Conservation (phyloP, 768 basidiomycete species). For the Leccinum broughii region DNA sequence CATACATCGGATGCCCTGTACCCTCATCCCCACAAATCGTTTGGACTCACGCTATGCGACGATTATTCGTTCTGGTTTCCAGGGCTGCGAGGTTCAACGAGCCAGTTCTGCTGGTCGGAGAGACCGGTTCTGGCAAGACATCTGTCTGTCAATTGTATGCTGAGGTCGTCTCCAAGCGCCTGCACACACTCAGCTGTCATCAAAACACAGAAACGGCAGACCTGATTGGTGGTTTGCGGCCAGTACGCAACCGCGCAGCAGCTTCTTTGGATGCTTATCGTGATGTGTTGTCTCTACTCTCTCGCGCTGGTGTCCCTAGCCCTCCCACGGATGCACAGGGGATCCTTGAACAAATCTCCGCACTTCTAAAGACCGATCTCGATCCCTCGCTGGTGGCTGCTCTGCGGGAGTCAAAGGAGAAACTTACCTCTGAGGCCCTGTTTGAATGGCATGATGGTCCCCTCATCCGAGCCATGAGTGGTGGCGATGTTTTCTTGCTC, state of each 20-base stretch:
- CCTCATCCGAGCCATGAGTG: conserved; percentile 87
- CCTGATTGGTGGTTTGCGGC: conserved; percentile 89
- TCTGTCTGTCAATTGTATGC: conserved; percentile 93
- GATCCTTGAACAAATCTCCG: conserved; percentile 28
- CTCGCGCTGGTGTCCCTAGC: conserved; percentile 39
- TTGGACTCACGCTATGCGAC: conserved; percentile 94
- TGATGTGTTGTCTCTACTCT: conserved; percentile 44
- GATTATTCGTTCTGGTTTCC: conserved; percentile 80
- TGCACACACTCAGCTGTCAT: conserved; percentile 89
- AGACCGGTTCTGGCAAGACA: conserved; percentile 97
- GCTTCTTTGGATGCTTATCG: conserved; percentile 50
- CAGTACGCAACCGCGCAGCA: conserved; percentile 72
- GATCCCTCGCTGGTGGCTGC: conserved; percentile 31
- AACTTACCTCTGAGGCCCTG: conserved; percentile 63
- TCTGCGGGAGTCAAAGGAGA: conserved; percentile 44
- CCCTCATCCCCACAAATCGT: conserved; percentile 53
- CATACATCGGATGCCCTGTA: conserved; percentile 57
- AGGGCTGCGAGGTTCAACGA: conserved; percentile 90
- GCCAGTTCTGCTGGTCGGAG: conserved; percentile 92
- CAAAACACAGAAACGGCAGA: conserved; percentile 99
- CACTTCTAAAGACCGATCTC: conserved; percentile 28
- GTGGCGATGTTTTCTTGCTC: conserved; percentile 82
- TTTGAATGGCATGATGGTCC: conserved; percentile 99
- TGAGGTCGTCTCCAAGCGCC: conserved; percentile 53
- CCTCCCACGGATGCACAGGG: conserved; percentile 25